A percentile compares a stretch with the other conserved stretches of the same genome.
These are phyloP conservation scores for Globisporangium ultimum DNA, from an alignment of 352 stramenopile genomes.

Conservation along the genomic window DNA sequence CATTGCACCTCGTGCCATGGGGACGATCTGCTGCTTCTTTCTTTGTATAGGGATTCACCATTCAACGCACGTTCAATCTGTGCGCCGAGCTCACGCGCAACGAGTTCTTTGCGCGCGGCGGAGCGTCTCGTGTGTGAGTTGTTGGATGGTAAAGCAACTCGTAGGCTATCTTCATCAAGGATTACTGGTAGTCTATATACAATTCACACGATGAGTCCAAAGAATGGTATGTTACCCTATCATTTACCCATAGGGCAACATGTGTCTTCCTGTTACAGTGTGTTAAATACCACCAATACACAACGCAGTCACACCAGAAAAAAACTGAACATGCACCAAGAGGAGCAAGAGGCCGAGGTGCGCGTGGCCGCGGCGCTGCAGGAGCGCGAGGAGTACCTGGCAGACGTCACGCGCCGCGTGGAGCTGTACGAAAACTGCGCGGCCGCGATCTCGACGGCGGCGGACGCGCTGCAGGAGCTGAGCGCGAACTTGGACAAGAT, in stretches of 20 bases:
- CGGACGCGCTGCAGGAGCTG: slow-evolving; percentile 62
- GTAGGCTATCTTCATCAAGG: too few species aligned
- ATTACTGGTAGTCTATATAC: too few species aligned
- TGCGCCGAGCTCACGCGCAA: slow-evolving; percentile 72
- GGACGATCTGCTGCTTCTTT: neutral
- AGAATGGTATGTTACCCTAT: too few species aligned
- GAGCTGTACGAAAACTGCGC: slow-evolving; percentile 67
- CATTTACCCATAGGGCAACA: too few species aligned
- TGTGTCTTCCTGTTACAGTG: neutral
- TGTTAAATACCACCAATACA: too few species aligned
- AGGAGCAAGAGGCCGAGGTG: slow-evolving; percentile 15
- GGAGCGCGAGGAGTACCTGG: slow-evolving; percentile 43
- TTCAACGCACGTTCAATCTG: slow-evolving; percentile 52
- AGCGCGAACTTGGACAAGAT: slow-evolving; percentile 61
- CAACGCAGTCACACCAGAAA: too few species aligned
- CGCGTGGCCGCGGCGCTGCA: slow-evolving; percentile 2
- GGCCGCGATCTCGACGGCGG: slow-evolving; percentile 42
- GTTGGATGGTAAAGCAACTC: neutral
- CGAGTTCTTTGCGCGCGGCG: slow-evolving; percentile 51
- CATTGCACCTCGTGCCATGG: too few species aligned
- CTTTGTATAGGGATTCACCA: slow-evolving; percentile 35
- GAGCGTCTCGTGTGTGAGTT: slow-evolving; percentile 15
- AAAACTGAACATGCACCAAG: slow-evolving; percentile 11
- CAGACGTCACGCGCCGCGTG: slow-evolving; percentile 40
- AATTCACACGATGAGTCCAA: too few species aligned